Evolutionary conservation across 163 green algal genomes (phyloP), one percentile per base, ranked within the genome.

Genomic region (Scenedesmus sp.): DNA sequence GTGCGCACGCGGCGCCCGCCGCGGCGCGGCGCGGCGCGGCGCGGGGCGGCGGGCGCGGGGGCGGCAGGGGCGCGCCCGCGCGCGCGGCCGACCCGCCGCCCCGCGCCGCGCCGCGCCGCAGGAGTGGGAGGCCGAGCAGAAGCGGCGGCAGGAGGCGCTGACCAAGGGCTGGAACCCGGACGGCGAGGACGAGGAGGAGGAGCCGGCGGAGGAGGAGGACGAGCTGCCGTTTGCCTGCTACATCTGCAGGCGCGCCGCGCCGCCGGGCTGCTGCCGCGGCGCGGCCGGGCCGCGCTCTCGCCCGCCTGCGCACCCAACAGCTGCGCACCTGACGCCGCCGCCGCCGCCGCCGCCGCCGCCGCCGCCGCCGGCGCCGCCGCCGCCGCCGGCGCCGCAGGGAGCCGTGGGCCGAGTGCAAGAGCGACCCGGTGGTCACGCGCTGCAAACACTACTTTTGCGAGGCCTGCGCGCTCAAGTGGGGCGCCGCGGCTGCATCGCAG

Each of bases 381-480:
- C 5, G 0, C 14, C 39, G 33, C 39, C 11, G 9, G n/a, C 39
- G 29, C 33, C 67, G 57, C 58, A 80, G 96, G 6, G 58, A 90
- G 71, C 84, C 83, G 0, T 99, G 96, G 93, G 81, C 88, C 14
- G 85, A 95, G 63, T 88, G 84, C 47, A 85, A 90, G 39, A 84
- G 70, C 33, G 92, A 96, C 57, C 95, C 96, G 4, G 95, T 99
- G 50, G 89, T 98, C n/a, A 98, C 96, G 0, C 77, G 70, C 48
- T 99, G 96, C 88, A 88, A 86, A 66, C 97, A 99, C 85, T 99
- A 98, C 83, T 99, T 99, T 64, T 99, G 97, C 75, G 95, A 99
- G 75, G 85, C 87, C 42, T 99, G 96, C 79, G 96, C 96, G 7
- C 86, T 99, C 63, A 93, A 97, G 88, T 91, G 36, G 66, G 69